Conservation (phyloP, 495 filamentous ascomycete genomes). For the Haplographium delicatum region DNA sequence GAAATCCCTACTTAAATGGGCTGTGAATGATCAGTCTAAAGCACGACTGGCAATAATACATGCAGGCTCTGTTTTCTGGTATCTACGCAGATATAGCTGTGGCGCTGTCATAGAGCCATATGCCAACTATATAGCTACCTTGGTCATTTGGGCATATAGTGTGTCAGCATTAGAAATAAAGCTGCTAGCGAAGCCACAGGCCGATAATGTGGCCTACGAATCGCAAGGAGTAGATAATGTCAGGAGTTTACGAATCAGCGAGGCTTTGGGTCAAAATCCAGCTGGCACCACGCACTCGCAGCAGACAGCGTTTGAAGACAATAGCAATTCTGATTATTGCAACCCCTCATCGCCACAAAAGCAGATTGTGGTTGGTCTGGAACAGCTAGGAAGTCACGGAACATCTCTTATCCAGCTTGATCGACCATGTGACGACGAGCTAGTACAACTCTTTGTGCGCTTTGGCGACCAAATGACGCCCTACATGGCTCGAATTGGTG, state of each 20-base stretch:
- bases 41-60: slow-evolving; percentile 51
- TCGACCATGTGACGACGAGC: slow-evolving; percentile 48
- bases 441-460: slow-evolving; percentile 48
- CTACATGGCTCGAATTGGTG: slow-evolving; percentile 43
- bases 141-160: slow-evolving; percentile 51
- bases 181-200: not conserved
- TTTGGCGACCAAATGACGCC: slow-evolving; percentile 43
- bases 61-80: slow-evolving; percentile 44
- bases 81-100: slow-evolving; percentile 42
- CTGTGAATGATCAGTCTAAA: slow-evolving; percentile 48
- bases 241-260: not conserved
- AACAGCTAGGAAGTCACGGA: slow-evolving; percentile 13
- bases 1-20: slow-evolving; percentile 30
- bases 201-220: not conserved
- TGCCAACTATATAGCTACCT: slow-evolving; percentile 40
- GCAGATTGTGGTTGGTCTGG: no score
- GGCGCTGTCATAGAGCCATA: slow-evolving; percentile 47
- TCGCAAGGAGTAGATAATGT: not conserved
- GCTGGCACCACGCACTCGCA: not conserved
- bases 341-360: not conserved
- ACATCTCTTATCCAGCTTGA: slow-evolving; percentile 43
- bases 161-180: no score
- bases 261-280: not conserved
- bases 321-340: not conserved
- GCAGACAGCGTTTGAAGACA: not conserved